Conservation (phyloP, 768 basidiomycete species). For the Leccinum olivaceopallidum region DNA sequence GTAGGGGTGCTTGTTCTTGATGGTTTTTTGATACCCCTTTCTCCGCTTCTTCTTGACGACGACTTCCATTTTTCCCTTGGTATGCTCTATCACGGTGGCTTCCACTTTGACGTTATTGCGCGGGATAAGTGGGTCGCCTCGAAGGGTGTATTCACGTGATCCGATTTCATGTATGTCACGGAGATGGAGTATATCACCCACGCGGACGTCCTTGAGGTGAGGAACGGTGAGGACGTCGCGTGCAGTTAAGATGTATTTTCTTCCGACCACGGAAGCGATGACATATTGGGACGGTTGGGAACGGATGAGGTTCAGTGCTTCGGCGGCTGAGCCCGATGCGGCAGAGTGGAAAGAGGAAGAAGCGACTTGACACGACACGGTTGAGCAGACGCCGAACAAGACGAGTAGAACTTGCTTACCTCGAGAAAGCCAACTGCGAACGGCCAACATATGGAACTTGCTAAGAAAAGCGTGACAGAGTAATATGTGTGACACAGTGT, state of each 20-base stretch:
- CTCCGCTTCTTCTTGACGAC: conserved; percentile 97
- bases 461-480: neutral
- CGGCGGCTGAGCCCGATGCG: conserved; percentile 43
- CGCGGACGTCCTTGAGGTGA: conserved; percentile 77
- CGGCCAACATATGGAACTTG: neutral
- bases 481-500: conserved; percentile 8
- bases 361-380: conserved; percentile 12
- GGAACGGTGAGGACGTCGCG: conserved; percentile 94
- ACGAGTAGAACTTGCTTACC: conserved; percentile 13
- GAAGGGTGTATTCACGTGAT: conserved; percentile 91
- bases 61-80: conserved; percentile 89
- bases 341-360: conserved; percentile 35
- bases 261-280: conserved; percentile 83
- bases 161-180: conserved; percentile 93
- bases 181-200: conserved; percentile 83
- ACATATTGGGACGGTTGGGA: conserved; percentile 93
- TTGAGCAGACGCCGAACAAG: conserved; percentile 9
- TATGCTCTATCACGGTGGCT: conserved; percentile 96
- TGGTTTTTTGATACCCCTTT: conserved; percentile 96
- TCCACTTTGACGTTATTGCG: conserved; percentile 66
- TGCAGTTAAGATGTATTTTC: conserved; percentile 87
- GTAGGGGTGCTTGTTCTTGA: conserved; percentile 91
- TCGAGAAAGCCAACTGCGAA: conserved; percentile 27
- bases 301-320: conserved; percentile 79
- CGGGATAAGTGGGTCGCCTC: conserved; percentile 73